phyloP scores from a whole-genome alignment of 257 asterid genomes.

The Scutellaria baicalensis region DNA sequence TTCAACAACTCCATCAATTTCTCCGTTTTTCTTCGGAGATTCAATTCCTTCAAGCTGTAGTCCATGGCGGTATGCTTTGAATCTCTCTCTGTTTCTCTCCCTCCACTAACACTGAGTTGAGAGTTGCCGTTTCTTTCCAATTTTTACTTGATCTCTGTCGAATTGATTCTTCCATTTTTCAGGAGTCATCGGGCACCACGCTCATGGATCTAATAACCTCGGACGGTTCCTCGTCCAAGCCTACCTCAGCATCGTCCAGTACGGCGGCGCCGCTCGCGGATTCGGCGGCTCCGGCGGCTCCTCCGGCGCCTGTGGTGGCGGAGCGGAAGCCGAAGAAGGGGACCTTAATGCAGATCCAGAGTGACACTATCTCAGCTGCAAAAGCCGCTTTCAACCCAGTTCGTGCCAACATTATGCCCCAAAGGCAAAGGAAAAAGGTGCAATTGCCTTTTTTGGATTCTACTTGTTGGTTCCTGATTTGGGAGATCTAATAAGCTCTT shows the following conservation, averaged over 20 bases:
- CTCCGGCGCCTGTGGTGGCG: conserved; percentile 48
- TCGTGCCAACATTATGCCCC: conserved; percentile 78
- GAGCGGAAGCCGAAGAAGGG: conserved; percentile 91
- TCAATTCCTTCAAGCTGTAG: background rate
- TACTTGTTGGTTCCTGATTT: background rate
- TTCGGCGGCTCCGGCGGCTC: conserved; percentile 28
- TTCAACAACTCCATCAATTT: background rate
- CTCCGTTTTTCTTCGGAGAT: background rate
- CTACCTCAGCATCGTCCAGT: conserved; percentile 38
- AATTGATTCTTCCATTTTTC: background rate
- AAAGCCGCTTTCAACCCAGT: conserved; percentile 86
- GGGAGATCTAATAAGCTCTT: background rate
- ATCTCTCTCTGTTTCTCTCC: background rate
- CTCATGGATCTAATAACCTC: conserved; percentile 99
- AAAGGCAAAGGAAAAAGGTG: conserved; percentile 59
- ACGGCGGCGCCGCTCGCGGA: conserved; percentile 49
- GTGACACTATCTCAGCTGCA: conserved; percentile 89
- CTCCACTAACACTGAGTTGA: background rate
- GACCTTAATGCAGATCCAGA: conserved; percentile 95
- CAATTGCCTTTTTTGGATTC: background rate
- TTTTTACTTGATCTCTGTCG: conserved; percentile 1
- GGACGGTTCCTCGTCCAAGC: conserved; percentile 66
- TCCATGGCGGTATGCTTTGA: conserved; percentile 29
- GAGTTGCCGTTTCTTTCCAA: background rate
- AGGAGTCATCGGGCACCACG: conserved; percentile 93